These are phyloP conservation scores for Colletotrichum truncatum DNA, from an alignment of 2,329 filamentous ascomycete genomes.

Conservation along the genomic window DNA sequence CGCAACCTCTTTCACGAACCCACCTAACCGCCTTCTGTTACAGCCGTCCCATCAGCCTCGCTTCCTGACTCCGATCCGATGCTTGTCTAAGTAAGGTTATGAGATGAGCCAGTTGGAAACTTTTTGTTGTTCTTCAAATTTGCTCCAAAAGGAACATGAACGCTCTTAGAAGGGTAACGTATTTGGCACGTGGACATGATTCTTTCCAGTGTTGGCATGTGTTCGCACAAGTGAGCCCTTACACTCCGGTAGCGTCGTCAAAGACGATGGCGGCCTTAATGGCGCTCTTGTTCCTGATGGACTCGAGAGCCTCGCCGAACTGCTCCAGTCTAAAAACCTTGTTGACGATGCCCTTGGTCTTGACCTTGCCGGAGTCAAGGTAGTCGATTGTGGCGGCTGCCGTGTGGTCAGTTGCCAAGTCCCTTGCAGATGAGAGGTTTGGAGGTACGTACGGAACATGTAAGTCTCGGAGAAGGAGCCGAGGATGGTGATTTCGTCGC, in stretches of 20 bases:
- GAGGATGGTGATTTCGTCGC: slow-evolving; percentile 75
- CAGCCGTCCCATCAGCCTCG: slow-evolving; percentile 22
- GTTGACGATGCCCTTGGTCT: slow-evolving; percentile 75
- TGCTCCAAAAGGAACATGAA: neutral
- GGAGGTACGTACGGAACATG: slow-evolving; percentile 67
- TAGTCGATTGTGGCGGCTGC: slow-evolving; percentile 57
- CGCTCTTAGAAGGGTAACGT: neutral
- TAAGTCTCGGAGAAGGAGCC: slow-evolving; percentile 79
- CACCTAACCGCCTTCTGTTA: neutral
- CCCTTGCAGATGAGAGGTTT: neutral
- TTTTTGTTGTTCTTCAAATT: neutral
- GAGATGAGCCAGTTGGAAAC: slow-evolving; percentile 17
- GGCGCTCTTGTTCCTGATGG: slow-evolving; percentile 76
- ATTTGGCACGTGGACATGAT: neutral
- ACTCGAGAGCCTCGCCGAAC: slow-evolving; percentile 75
- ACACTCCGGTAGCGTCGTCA: slow-evolving; percentile 54
- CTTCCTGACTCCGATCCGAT: slow-evolving; percentile 20
- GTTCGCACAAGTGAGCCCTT: slow-evolving; percentile 23
- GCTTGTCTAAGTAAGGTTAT: slow-evolving; percentile 24
- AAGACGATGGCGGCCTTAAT: slow-evolving; percentile 81
- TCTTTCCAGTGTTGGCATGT: slow-evolving; percentile 5
- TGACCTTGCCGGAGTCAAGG: slow-evolving; percentile 68
- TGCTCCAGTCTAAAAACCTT: slow-evolving; percentile 79
- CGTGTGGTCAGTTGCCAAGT: neutral
- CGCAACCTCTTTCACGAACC: neutral